A percentile compares a stretch with the other conserved stretches of the same genome.
These are phyloP conservation scores for Monosporascus sp. DNA, from an alignment of 2,329 filamentous ascomycete species.

Conservation along the genomic window DNA sequence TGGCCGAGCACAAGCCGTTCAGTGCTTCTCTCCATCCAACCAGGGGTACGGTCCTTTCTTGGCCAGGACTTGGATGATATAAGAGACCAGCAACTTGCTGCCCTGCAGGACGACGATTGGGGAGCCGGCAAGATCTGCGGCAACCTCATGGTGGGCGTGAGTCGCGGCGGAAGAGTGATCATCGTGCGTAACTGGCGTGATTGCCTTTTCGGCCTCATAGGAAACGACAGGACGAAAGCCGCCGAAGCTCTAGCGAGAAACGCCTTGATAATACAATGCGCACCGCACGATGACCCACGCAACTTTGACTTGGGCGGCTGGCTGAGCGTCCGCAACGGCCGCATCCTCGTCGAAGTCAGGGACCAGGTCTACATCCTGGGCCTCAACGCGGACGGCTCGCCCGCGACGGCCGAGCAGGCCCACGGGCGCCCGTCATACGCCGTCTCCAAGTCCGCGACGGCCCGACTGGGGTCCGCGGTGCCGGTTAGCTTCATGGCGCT, in stretches of 20 bases:
- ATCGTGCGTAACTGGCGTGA: conserved; percentile 38
- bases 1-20: conserved; percentile 19
- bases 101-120: conserved; percentile 37
- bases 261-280: conserved; percentile 34
- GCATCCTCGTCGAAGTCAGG: conserved; percentile 37
- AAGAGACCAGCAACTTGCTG: neutral
- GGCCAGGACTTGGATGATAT: neutral
- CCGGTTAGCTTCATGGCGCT: conserved; percentile 42
- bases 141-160: conserved; percentile 36
- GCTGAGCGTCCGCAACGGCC: conserved; percentile 35
- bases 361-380: conserved; percentile 36
- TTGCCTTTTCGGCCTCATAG: conserved; percentile 16
- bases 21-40: conserved; percentile 19
- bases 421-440: conserved; percentile 24
- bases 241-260: conserved; percentile 18
- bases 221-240: conserved; percentile 3
- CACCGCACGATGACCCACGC: conserved; percentile 26
- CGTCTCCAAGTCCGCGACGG: conserved; percentile 1
- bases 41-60: conserved; percentile 2
- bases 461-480: conserved; percentile 21
- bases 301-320: conserved; percentile 41
- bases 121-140: conserved; percentile 38
- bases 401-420: conserved; percentile 14
- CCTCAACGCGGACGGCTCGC: conserved; percentile 27
- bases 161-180: conserved; percentile 34